Evolutionary conservation across 495 filamentous ascomycete genomes (phyloP), one percentile per base, ranked within the genome.

Genomic region (Melanomma pulvis-pyrius): DNA sequence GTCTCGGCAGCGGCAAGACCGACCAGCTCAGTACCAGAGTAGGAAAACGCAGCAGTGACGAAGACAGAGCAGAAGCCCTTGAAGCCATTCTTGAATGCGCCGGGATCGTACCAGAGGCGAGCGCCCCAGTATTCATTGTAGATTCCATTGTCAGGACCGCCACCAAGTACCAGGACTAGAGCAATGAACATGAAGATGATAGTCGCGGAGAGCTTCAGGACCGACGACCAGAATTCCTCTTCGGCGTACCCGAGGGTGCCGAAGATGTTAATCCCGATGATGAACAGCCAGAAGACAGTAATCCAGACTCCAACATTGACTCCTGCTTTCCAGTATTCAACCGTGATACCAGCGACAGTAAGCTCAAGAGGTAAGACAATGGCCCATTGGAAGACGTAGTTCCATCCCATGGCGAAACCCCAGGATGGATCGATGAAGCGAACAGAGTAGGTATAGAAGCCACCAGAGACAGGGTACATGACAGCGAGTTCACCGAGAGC

Each of bases 401-500:
- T 78, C 81, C 81, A 84, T 19, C 82, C 82, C 60, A 82, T 76
- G 26, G 82, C 79, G 63, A 82, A 82, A 15, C 78, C 80, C 84
- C 84, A 86, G 17, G 84, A 79, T 56, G 83, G 81, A 70, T 83
- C 83, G 61, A 86, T 80, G 59, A 86, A 86, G 26, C 83, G 81
- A 39, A 74, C 71, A 32, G 77, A 77, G 74, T 85, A 86, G n/a
- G 75, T 78, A 74, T 80, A 86, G 75, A 86, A 85, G 63, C 79
- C 83, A 72, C 84, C 89, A 36, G 87, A 87, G 49, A 86, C 81
- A 11, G 89, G 89, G 65, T 87, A 91, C 65, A 89, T 80, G 58
- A 88, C 84, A 15, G 88, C 88, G 60, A 91, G 70, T 74, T 91
- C 88, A 70, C 87, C 88, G 25, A 91, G 75, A 26, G 87, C 87